Conservation (phyloP, 2,329 filamentous ascomycete genomes). For the Magnaporthales sp. region DNA sequence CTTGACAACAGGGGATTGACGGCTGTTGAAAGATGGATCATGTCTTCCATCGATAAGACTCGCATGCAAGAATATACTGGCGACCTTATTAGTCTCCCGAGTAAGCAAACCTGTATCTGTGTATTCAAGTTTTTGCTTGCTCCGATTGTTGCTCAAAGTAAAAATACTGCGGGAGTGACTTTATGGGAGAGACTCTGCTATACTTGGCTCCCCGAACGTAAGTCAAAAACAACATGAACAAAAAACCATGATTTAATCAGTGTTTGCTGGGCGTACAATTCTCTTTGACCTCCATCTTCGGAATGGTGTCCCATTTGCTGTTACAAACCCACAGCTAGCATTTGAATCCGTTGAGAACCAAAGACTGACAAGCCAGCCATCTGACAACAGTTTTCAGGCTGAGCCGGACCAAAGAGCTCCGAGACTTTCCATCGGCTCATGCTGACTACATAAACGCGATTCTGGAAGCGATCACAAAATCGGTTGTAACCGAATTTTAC, state of each 20-base stretch:
- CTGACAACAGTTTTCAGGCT: not conserved
- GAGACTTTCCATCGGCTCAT: not conserved
- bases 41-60: not conserved
- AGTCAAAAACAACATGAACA: not conserved
- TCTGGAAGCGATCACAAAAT: not conserved
- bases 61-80: too few species aligned
- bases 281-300: too few species aligned
- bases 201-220: not conserved
- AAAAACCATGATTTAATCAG: not conserved
- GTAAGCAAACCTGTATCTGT: not conserved
- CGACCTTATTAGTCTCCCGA: not conserved
- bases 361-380: not conserved
- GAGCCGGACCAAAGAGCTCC: not conserved
- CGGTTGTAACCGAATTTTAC: not conserved
- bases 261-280: not conserved
- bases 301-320: too few species aligned
- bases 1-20: not conserved
- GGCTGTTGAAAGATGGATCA: not conserved
- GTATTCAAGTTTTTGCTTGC: not conserved
- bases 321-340: too few species aligned
- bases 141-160: not conserved
- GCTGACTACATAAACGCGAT: not conserved
- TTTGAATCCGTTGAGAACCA: too few species aligned
- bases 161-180: not conserved
- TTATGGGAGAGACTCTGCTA: constrained; percentile 4